Conservation (phyloP, 305 asterid species). For the Fraxinus platypoda region DNA sequence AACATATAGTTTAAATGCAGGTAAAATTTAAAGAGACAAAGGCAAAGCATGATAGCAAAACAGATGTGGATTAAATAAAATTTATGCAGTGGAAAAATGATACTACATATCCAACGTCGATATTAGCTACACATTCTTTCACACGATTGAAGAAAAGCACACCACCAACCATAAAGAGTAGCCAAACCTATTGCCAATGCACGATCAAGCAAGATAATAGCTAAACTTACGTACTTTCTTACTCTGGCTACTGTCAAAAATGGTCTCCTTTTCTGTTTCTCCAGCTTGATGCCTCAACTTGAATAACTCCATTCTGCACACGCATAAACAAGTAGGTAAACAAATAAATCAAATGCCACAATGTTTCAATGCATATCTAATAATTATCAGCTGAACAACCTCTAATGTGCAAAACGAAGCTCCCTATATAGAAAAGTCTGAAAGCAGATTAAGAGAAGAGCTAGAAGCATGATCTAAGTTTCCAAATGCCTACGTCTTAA, state of each 20-base stretch:
- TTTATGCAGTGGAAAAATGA: not conserved
- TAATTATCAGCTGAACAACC: not conserved
- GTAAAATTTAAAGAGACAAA: not conserved
- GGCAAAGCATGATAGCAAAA: not conserved
- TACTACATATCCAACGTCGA: not conserved
- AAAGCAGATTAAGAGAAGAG: not conserved
- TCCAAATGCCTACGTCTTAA: not conserved
- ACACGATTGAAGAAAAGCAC: not conserved
- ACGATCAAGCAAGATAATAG: not conserved
- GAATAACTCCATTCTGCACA: slow-evolving; percentile 36
- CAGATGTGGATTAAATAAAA: not conserved
- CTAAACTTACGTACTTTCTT: not conserved
- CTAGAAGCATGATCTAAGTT: not conserved
- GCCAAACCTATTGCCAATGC: not conserved
- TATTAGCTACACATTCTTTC: not conserved
- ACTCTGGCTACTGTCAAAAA: not conserved
- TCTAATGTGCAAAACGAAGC: not conserved
- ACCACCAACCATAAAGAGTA: not conserved
- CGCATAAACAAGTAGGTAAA: not conserved
- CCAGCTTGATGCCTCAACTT: slow-evolving; percentile 24
- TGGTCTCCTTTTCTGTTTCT: not conserved
- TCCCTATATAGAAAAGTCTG: not conserved
- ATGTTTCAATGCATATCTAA: not conserved
- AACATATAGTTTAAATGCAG: not conserved
- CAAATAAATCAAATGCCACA: not conserved